These are phyloP conservation scores for Pichia norvegensis DNA, from an alignment of 1,139 yeast species.

Conservation along the genomic window DNA sequence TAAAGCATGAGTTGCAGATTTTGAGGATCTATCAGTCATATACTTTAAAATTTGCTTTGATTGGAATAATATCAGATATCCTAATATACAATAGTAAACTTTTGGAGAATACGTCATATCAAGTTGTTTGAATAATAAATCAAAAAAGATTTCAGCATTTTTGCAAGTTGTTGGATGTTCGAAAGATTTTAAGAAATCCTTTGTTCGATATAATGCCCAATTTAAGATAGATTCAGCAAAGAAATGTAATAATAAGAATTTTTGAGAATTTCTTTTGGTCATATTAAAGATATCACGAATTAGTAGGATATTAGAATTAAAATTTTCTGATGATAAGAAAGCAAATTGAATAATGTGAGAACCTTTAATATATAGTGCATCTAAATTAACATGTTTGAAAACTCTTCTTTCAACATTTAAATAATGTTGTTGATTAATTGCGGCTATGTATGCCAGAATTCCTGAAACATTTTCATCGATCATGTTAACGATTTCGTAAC, in stretches of 20 bases:
- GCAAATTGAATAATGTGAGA: constrained; percentile 46
- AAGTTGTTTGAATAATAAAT: constrained; percentile 17
- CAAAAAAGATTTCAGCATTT: constrained; percentile 23
- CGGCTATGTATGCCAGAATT: constrained; percentile 27
- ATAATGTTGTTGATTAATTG: constrained; percentile 45
- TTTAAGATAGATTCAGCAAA: constrained; percentile 42
- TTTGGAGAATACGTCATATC: constrained; percentile 22
- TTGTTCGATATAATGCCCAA: constrained; percentile 54
- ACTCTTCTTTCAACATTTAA: constrained; percentile 31
- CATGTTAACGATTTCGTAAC: constrained; percentile 5
- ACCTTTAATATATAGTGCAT: constrained; percentile 39
- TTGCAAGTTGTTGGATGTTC: constrained; percentile 8
- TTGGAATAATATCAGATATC: constrained; percentile 20
- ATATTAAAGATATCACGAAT: constrained; percentile 35
- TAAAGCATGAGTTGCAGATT: constrained; percentile 19
- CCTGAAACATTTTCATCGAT: constrained; percentile 16
- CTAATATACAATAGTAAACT: constrained; percentile 19
- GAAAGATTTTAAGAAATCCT: constrained; percentile 30
- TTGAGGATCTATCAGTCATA: constrained; percentile 16
- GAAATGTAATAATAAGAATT: constrained; percentile 44
- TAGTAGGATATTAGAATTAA: constrained; percentile 34
- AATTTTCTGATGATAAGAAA: constrained; percentile 37
- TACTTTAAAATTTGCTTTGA: constrained; percentile 21
- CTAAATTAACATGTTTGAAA: constrained; percentile 31
- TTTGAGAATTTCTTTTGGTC: constrained; percentile 47